Percentiles rank a stretch among this genome's conserved stretches.
These are phyloP conservation scores for Boeremia lycopersici DNA, from an alignment of 2,329 filamentous ascomycete species.

Conservation along the genomic window DNA sequence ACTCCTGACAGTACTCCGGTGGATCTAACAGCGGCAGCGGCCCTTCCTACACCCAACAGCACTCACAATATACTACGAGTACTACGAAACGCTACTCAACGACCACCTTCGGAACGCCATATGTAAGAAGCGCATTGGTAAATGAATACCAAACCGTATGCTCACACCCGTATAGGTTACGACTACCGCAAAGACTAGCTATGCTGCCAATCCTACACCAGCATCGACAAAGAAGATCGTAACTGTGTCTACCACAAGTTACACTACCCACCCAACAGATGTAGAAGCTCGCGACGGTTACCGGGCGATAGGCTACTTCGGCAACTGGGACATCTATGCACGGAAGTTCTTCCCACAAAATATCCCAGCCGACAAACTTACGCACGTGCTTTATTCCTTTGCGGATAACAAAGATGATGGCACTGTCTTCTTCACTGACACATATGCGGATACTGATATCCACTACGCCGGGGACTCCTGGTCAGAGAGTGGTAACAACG, in stretches of 20 bases:
- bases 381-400: conserved; percentile 89
- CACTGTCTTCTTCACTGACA: conserved; percentile 59
- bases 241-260: neutral
- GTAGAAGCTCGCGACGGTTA: conserved; percentile 17
- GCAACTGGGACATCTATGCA: conserved; percentile 85
- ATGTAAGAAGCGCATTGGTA: neutral
- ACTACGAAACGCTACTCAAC: conserved; percentile 2
- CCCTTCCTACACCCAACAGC: neutral
- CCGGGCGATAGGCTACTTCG: conserved; percentile 67
- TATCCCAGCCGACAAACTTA: conserved; percentile 79
- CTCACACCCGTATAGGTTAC: neutral
- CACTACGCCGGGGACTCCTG: conserved; percentile 66
- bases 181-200: neutral
- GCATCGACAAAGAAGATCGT: conserved; percentile 1
- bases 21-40: neutral
- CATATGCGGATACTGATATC: conserved; percentile 58
- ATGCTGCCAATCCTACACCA: neutral
- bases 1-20: neutral
- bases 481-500: conserved; percentile 69
- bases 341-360: conserved; percentile 86
- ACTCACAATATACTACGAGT: conserved; percentile 3
- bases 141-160: neutral
- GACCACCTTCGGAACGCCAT: conserved; percentile 10
- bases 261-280: neutral
- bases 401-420: conserved; percentile 84